These are phyloP conservation scores for Chrysophaeum taylorii DNA, from an alignment of 352 stramenopile species.

Conservation along the genomic window DNA sequence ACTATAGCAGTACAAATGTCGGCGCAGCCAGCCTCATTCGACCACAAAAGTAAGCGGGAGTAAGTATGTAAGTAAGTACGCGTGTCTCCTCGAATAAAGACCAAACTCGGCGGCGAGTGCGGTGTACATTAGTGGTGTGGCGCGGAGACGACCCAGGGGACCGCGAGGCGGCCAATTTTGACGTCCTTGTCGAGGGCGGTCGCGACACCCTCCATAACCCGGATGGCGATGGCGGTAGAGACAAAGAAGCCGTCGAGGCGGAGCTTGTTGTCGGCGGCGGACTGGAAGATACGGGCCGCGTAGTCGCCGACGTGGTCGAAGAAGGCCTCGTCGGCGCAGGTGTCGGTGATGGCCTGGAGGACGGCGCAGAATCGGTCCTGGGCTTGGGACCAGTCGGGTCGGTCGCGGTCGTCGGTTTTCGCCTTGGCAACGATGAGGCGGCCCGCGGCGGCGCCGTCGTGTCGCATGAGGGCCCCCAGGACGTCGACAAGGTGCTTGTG, in stretches of 20 bases:
- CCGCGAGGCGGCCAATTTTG: constrained; percentile 32
- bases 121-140: too few relatives aligned
- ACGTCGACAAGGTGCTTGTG: constrained; percentile 68
- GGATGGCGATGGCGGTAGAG: constrained; percentile 34
- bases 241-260: constrained; percentile 42
- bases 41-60: too few relatives aligned
- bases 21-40: too few relatives aligned
- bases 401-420: constrained; percentile 7
- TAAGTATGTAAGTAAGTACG: too few relatives aligned
- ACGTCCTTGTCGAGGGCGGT: constrained; percentile 27
- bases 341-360: neutral
- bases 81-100: too few relatives aligned
- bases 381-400: constrained; percentile 14
- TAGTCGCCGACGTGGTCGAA: constrained; percentile 41
- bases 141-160: neutral
- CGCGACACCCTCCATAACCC: constrained; percentile 42
- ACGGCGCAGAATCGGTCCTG: neutral
- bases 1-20: too few relatives aligned
- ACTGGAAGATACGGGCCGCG: constrained; percentile 36
- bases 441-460: constrained; percentile 61
- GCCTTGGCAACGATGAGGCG: constrained; percentile 49
- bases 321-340: constrained; percentile 1
- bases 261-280: constrained; percentile 33
- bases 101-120: too few relatives aligned
- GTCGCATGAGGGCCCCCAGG: constrained; percentile 61